Conservation (phyloP, 805 yeast genomes). For the Dipodascopsis uninucleata region DNA sequence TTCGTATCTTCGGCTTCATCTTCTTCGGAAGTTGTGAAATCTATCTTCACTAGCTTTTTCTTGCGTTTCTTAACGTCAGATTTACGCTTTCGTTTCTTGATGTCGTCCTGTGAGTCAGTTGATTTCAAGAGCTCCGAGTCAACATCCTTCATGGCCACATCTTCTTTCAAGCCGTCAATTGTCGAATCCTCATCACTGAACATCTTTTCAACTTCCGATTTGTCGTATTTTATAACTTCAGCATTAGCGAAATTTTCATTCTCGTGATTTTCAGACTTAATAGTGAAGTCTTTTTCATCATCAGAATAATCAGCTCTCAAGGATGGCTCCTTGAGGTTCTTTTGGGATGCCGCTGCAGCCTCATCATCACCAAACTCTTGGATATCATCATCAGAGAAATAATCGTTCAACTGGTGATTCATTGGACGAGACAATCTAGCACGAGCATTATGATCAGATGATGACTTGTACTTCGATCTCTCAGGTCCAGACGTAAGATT, state of each 20-base stretch:
- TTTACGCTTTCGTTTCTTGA: constrained; percentile 11
- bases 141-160: not conserved
- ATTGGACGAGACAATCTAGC: constrained; percentile 30
- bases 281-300: not conserved
- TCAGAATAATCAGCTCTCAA: too few species aligned
- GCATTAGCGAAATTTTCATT: too few species aligned
- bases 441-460: too few species aligned
- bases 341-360: constrained; percentile 6
- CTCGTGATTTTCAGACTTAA: not conserved
- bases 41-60: constrained; percentile 8
- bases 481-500: constrained; percentile 5
- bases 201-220: constrained; percentile 5
- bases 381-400: constrained; percentile 29
- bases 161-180: not conserved
- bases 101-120: too few species aligned
- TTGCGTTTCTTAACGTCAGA: not conserved
- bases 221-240: constrained; percentile 1
- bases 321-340: not conserved
- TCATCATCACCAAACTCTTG: constrained; percentile 12
- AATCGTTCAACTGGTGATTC: constrained; percentile 33
- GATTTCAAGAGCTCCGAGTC: constrained; percentile 3
- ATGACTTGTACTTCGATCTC: constrained; percentile 11
- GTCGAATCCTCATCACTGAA: constrained; percentile 1
- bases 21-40: constrained; percentile 28
- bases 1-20: constrained; percentile 29